Base-by-base conservation (phyloP, 2,329 filamentous ascomycete species). In the Trichoderma asperellum region DNA sequence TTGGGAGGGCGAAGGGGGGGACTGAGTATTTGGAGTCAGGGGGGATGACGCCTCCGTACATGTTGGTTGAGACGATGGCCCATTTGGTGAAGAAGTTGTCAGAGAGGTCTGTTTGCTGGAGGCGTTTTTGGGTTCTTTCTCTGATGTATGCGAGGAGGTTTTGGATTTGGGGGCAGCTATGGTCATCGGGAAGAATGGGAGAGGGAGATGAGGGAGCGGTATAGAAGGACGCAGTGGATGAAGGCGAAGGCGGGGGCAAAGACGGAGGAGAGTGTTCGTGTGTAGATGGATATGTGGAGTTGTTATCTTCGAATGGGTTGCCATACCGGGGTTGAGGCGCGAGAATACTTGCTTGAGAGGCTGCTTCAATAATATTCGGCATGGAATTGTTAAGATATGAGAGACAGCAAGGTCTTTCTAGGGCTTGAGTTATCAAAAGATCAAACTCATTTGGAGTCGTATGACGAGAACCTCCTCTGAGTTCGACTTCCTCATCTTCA, bases 31-130 rank as follows among this genome's bases (percentile, higher is more conserved):
- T 56, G n/a, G 55, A 61, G 4, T 68, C 66, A 0, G 43, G 56
- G 10, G 49, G 66, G 16, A 60, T 32, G n/a, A 11, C 34, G 35
- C n/a, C 49, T 34, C 57, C 66, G 35, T 27, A 62, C 14, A 32
- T 43, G 21, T 27, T 27, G 27, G 24, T 16, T 2, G 14, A 4
- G 27, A 56, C 21, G 49, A 24, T 40, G 66, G 7, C 2, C 57
- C 47, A 61, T 61, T 61, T 47, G 10, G n/a, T 27, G 21, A 68
- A 68, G 40, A 58, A 49, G 27, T 68, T 49, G n/a, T 68, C 57
- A 14, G 35, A n/a, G 3, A 49, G 10, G 27, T 35, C 14, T 47
- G 57, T 57, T 8, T 21, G 12, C 16, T 55, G 32, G 34, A 68
- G 56, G 47, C 49, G 65, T 32, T 24, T 53, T 32, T 56, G 35